Percentiles rank a stretch among this genome's conserved stretches.
Evolutionary conservation across 2,329 filamentous ascomycete species (phyloP).

Genomic region (Cladosporium halotolerans): DNA sequence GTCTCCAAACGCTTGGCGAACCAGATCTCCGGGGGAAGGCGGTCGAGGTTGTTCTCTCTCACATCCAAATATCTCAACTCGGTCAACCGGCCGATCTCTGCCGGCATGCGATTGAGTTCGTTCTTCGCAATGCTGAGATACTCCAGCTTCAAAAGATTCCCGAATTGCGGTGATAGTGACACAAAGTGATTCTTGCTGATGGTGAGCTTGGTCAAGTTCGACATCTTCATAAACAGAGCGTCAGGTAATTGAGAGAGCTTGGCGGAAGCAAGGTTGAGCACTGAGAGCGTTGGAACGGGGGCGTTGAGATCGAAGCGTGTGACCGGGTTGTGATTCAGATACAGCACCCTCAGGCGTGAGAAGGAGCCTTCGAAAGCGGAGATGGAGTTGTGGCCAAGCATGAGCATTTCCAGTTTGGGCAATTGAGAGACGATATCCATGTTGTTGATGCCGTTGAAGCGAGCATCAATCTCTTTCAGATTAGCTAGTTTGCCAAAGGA

Average conservation of each 20-base stretch:
- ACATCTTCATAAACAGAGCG: slow-evolving; percentile 78
- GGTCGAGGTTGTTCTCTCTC: slow-evolving; percentile 85
- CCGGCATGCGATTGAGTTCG: slow-evolving; percentile 72
- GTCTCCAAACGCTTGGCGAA: slow-evolving; percentile 85
- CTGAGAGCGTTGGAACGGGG: slow-evolving; percentile 73
- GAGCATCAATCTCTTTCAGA: slow-evolving; percentile 85
- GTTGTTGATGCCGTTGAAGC: slow-evolving; percentile 82
- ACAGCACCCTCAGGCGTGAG: slow-evolving; percentile 71
- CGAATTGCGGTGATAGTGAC: slow-evolving; percentile 77
- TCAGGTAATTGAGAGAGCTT: slow-evolving; percentile 86
- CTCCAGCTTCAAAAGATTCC: slow-evolving; percentile 74
- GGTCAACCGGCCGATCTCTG: slow-evolving; percentile 79
- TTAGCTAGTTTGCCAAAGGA: slow-evolving; percentile 66
- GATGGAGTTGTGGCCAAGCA: slow-evolving; percentile 87
- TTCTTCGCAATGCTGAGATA: slow-evolving; percentile 94
- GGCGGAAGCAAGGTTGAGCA: slow-evolving; percentile 81
- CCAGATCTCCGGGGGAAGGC: slow-evolving; percentile 91
- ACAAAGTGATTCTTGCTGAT: slow-evolving; percentile 96
- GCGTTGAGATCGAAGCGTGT: slow-evolving; percentile 82
- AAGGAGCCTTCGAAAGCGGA: slow-evolving; percentile 89
- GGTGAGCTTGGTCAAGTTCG: slow-evolving; percentile 78
- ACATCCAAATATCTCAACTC: slow-evolving; percentile 84
- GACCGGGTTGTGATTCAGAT: slow-evolving; percentile 90
- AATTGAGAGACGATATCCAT: slow-evolving; percentile 83
- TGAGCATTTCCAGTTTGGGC: slow-evolving; percentile 79